Evolutionary conservation across 2,329 filamentous ascomycete genomes (phyloP), one percentile per base, ranked within the genome.

Genomic region (Sclerotinia subarctica): DNA sequence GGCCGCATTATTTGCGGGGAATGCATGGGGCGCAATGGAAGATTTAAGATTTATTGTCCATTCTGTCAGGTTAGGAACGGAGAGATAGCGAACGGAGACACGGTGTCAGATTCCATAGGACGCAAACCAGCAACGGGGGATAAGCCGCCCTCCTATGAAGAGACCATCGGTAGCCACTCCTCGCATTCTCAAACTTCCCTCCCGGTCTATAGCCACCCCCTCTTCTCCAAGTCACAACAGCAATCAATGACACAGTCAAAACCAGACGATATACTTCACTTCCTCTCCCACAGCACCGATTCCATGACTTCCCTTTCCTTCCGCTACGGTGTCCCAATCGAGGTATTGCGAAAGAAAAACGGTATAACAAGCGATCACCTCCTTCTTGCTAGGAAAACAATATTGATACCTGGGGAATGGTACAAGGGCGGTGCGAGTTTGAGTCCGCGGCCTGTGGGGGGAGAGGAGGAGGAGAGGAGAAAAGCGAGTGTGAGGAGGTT

Each of bases 31-130:
- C 35, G 47, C 1, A 67, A 67, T 15, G 24, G 19, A 26, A 42
- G 60, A 51, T 66, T 67, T 4, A 67, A 29, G 42, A 49, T 51
- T 21, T 62, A 57, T 10, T 65, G 87, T 76, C 91, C 91, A 0
- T 94, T 90, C 78, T 95, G 92, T 77, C 92, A 94, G 78, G 85
- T 92, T 73, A 88, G 88, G 6, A 84, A 81, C 56, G 80, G 79
- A 5, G 86, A 44, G 5, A 5, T 10, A 13, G 10, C 7, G 3
- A 19, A 21, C 6, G 42, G 11, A 2, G 38, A 29, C 17, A 46
- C 17, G 1, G 19, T 24, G 21, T 53, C 24, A 10, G 15, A 10
- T 58, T 26, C 35, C 15, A 44, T n/a, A n/a, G 10, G 3, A 8
- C 11, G 8, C 21, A n/a, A 11, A 24, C n/a, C 10, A n/a, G 10